phyloP scores from a whole-genome alignment of 192 early-diverging fungal genomes.

The Irineochytrium annulatum region DNA sequence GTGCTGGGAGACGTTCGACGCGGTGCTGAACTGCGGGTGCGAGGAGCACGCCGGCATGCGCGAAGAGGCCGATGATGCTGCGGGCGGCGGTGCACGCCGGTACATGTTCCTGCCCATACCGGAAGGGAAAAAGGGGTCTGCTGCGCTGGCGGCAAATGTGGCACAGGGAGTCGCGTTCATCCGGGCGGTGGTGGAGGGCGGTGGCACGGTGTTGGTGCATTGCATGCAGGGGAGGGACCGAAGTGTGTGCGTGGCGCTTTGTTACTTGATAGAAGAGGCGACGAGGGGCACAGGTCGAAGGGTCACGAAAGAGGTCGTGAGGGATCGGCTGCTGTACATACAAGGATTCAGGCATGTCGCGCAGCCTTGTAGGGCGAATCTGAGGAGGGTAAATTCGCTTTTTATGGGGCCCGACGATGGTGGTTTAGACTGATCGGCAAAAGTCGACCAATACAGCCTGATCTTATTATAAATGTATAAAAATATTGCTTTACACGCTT shows the following conservation, averaged over 20 bases:
- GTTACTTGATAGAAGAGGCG: slow-evolving; percentile 44
- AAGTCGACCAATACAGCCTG: too few relatives aligned
- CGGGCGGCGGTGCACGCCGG: neutral
- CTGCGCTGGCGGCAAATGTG: slow-evolving; percentile 55
- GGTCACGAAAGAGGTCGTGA: slow-evolving; percentile 16
- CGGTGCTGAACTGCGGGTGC: slow-evolving; percentile 77
- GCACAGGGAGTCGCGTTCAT: slow-evolving; percentile 55
- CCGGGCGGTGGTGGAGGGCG: slow-evolving; percentile 23
- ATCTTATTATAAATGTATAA: too few relatives aligned
- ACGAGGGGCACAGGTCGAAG: neutral
- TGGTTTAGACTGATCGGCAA: too few relatives aligned
- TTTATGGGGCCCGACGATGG: too few relatives aligned
- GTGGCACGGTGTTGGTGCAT: slow-evolving; percentile 61
- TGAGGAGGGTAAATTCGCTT: neutral
- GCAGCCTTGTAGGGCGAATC: slow-evolving; percentile 4
- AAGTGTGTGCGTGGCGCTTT: slow-evolving; percentile 74
- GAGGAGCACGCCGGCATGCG: slow-evolving; percentile 38
- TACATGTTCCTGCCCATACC: slow-evolving; percentile 77
- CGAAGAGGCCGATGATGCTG: neutral
- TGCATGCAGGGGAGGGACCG: slow-evolving; percentile 79
- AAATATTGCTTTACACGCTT: too few relatives aligned
- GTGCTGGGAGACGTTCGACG: slow-evolving; percentile 70
- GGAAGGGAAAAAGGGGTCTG: slow-evolving; percentile 85
- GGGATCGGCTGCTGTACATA: slow-evolving; percentile 18
- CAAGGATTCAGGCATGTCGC: slow-evolving; percentile 20